Base-by-base conservation (phyloP, 2,329 filamentous ascomycete species). In the Acrocalymma vagum region DNA sequence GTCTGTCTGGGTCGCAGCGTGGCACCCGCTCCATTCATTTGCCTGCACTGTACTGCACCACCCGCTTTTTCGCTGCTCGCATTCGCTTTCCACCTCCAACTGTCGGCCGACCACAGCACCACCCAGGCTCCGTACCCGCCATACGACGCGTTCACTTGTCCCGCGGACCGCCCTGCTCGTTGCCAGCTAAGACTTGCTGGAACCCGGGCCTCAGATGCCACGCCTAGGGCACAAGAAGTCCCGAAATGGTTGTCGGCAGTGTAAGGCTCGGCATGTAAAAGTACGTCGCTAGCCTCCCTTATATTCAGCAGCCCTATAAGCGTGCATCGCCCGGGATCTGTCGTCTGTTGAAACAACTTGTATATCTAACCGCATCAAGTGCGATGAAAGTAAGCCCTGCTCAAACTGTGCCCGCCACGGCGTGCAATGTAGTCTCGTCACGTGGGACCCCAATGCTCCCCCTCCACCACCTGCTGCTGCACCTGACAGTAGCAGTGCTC, bases 151-250 rank as follows among this genome's bases (percentile, higher is more conserved):
- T 28, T 37, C 27, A 24, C 24, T 42, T 15, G 29, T n/a, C n/a
- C n/a, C 43, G 38, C 38, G 45, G 46, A 38, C 41, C 21, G 22
- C 28, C 31, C 22, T 46, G 38, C 18, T 38, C 17, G 41, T 45
- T 25, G 34, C 46, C 29, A 47, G 48, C 42, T 39, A 30, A 31
- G 25, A 23, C 29, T 32, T 28, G 43, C 42, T 28, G 45, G 27
- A 36, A 34, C 34, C n/a, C 18, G 17, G 27, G 37, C 21, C 40
- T 31, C 43, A 49, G 49, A 69, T 69, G 65, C 63, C 66, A 28
- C 61, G 66, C 32, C 45, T 69, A 35, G 66, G 65, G 20, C 67
- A 70, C 42, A 70, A 69, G 38, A 70, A 69, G 58, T 66, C 58
- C 25, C 49, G 58, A 14, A 56, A 51, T 34, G 67, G 66, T 28